Evolutionary conservation across 2,329 filamentous ascomycete genomes (phyloP).

Genomic region (Cladosporium sp.): DNA sequence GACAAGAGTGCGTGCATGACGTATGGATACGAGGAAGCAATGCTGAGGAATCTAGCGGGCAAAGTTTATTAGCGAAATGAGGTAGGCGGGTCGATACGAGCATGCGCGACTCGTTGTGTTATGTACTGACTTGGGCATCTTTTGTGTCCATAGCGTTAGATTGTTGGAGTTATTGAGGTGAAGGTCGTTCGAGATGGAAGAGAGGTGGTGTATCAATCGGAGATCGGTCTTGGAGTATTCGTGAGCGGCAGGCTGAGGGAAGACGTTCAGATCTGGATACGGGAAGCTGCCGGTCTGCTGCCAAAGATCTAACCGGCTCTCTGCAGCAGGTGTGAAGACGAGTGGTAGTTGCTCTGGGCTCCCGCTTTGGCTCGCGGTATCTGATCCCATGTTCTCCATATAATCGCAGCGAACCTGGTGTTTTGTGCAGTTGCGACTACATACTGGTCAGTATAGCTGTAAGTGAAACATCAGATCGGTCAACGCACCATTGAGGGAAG

Average conservation of each 20-base stretch:
- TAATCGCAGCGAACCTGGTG: conserved; percentile 98
- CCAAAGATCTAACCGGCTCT: conserved; percentile 80
- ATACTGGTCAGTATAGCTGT: conserved; percentile 7
- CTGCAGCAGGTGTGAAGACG: conserved; percentile 83
- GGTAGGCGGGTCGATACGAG: conserved; percentile 26
- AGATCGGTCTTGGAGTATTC: conserved; percentile 75
- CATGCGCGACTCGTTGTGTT: conserved; percentile 19
- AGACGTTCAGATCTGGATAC: conserved; percentile 77
- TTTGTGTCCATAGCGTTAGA: conserved; percentile 88
- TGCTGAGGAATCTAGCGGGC: conserved; percentile 69
- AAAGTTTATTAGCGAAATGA: conserved; percentile 28
- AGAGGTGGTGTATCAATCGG: conserved; percentile 86
- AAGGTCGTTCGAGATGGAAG: conserved; percentile 81
- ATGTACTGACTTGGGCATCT: conserved; percentile 81
- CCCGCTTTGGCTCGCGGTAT: conserved; percentile 55
- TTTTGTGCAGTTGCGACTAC: conserved; percentile 95
- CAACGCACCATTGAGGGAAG: conserved; percentile 87
- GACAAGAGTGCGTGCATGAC: conserved; percentile 93
- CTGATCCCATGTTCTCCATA: conserved; percentile 77
- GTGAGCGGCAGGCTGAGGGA: conserved; percentile 71
- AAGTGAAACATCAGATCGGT: neutral
- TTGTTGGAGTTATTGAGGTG: conserved; percentile 69
- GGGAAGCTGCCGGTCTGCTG: conserved; percentile 80
- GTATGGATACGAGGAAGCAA: conserved; percentile 78
- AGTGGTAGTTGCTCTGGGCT: conserved; percentile 61